These are phyloP conservation scores for Boeremia lycopersici DNA, from an alignment of 2,329 filamentous ascomycete species.

Conservation along the genomic window DNA sequence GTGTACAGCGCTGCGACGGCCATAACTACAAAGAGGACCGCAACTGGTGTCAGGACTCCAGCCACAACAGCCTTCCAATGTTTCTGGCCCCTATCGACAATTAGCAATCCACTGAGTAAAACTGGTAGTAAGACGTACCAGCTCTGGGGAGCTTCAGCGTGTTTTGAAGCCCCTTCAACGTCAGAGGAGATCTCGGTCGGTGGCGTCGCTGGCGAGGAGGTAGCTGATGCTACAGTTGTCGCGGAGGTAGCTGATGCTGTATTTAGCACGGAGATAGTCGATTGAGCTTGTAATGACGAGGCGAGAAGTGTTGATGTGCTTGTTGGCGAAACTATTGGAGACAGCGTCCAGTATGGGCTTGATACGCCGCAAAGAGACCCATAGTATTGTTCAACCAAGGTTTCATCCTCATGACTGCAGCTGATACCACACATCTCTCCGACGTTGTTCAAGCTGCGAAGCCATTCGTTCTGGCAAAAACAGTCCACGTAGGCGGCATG, in stretches of 20 bases:
- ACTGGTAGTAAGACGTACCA: neutral
- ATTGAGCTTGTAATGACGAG: no score
- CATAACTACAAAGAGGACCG: neutral
- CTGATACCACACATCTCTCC: conserved; percentile 66
- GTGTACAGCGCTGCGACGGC: neutral
- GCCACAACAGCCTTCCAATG: neutral
- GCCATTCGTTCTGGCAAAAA: conserved; percentile 71
- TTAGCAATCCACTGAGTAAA: neutral
- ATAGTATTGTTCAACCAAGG: conserved; percentile 45
- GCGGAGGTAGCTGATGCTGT: neutral
- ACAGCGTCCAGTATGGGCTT: neutral
- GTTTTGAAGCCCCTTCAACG: neutral
- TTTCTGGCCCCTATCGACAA: neutral
- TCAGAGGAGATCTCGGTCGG: no score
- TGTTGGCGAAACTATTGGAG: neutral
- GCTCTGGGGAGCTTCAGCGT: neutral
- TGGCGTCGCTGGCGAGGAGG: neutral
- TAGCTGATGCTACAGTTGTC: neutral
- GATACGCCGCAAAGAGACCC: conserved; percentile 1
- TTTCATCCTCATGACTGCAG: conserved; percentile 62
- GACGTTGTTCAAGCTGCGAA: conserved; percentile 59
- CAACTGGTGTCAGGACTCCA: neutral
- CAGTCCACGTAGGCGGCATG: conserved; percentile 67
- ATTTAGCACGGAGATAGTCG: no score
- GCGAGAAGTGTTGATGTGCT: neutral